Conservation (phyloP, 2,329 filamentous ascomycete genomes). For the Fusarium veterinarium region DNA sequence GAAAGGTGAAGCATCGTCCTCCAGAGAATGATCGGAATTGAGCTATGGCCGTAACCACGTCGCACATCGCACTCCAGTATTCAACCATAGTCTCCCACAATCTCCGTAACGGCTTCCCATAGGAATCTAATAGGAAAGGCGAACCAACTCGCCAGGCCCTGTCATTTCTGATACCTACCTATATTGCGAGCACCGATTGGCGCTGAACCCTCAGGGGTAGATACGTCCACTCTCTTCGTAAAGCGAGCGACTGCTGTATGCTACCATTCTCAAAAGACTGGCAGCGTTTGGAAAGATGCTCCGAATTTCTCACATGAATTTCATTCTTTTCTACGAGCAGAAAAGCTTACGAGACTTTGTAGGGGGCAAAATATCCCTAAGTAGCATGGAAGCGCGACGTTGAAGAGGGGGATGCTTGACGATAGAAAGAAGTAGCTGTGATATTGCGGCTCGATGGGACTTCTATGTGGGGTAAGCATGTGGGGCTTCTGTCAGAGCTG, state of each 20-base stretch:
- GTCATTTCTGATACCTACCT: slow-evolving; percentile 87
- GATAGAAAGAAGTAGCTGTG: slow-evolving; percentile 7
- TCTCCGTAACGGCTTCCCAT: slow-evolving; percentile 91
- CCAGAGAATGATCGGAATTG: slow-evolving; percentile 87
- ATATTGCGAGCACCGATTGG: slow-evolving; percentile 78
- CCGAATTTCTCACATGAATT: slow-evolving; percentile 10
- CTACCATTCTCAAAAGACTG: neutral
- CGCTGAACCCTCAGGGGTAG: slow-evolving; percentile 86
- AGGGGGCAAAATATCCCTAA: slow-evolving; percentile 22
- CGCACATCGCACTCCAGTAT: slow-evolving; percentile 92
- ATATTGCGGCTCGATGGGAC: neutral
- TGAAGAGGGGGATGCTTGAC: slow-evolving; percentile 37
- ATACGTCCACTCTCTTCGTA: slow-evolving; percentile 56
- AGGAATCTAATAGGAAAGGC: slow-evolving; percentile 61
- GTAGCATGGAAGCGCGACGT: slow-evolving; percentile 39
- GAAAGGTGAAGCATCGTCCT: slow-evolving; percentile 66
- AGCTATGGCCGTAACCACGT: slow-evolving; percentile 69
- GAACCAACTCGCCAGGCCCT: slow-evolving; percentile 50
- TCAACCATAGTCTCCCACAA: slow-evolving; percentile 88
- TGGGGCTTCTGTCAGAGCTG: neutral
- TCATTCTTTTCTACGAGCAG: neutral
- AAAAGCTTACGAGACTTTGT: neutral
- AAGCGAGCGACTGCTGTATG: slow-evolving; percentile 56
- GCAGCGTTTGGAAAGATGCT: slow-evolving; percentile 13
- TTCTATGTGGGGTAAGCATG: neutral